Conservation (phyloP, 768 basidiomycete genomes). For the Mycena albidolilacea region DNA sequence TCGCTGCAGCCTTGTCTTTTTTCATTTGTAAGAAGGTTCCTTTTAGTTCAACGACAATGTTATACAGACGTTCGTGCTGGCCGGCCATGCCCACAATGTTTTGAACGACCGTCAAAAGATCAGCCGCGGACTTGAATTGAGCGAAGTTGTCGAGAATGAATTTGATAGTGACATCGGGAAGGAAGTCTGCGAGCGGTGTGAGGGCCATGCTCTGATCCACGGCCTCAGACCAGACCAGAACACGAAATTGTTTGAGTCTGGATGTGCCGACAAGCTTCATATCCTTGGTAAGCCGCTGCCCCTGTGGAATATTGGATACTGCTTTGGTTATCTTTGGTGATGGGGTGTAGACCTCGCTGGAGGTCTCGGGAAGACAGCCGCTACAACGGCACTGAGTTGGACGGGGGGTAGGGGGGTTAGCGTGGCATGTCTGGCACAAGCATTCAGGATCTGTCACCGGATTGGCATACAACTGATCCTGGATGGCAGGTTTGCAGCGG, state of each 20-base stretch:
- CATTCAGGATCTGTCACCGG: not conserved
- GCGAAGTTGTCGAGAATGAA: not conserved
- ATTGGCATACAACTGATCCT: slow-evolving; percentile 9
- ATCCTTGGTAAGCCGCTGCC: slow-evolving; percentile 11
- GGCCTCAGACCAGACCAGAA: not conserved
- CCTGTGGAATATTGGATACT: not conserved
- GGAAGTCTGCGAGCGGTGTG: slow-evolving; percentile 11
- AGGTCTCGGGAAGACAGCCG: not conserved
- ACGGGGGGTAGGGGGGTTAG: not conserved
- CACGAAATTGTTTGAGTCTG: slow-evolving; percentile 4
- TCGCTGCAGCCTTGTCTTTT: too few species aligned
- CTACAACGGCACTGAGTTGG: slow-evolving; percentile 14
- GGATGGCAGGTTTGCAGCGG: not conserved
- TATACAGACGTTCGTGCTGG: too few species aligned
- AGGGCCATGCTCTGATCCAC: not conserved
- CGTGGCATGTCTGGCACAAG: not conserved
- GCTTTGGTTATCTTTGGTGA: slow-evolving; percentile 12
- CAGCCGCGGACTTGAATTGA: not conserved
- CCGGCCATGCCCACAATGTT: too few species aligned
- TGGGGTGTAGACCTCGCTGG: not conserved
- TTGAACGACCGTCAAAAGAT: too few species aligned
- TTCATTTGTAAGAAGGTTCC: too few species aligned
- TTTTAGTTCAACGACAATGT: too few species aligned
- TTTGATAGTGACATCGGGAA: slow-evolving; percentile 3
- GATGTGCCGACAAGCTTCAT: not conserved